phyloP scores from a whole-genome alignment of 192 early-diverging fungal genomes.

The Paraglomus brasilianum region DNA sequence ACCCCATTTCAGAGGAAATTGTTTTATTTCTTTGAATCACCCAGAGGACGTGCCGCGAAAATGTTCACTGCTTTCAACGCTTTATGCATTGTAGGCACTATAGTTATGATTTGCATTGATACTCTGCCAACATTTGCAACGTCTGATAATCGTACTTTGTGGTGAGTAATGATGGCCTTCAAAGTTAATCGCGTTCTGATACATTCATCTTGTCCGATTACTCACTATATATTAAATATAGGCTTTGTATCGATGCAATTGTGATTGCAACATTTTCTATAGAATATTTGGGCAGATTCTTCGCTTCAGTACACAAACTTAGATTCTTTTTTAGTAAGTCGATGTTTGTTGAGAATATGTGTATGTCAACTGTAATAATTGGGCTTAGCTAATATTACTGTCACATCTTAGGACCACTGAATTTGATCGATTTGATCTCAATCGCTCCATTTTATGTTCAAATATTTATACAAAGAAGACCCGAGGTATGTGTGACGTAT shows the following conservation, averaged over 20 bases:
- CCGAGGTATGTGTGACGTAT: not conserved
- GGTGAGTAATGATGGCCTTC: no score
- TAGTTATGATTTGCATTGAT: slow-evolving; percentile 13
- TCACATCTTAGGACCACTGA: not conserved
- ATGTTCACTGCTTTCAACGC: not conserved
- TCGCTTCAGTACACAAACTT: slow-evolving; percentile 5
- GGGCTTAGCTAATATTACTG: no score
- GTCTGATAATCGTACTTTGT: no score
- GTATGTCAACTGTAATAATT: no score
- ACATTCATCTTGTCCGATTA: no score
- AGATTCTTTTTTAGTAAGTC: slow-evolving; percentile 18
- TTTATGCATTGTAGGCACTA: not conserved
- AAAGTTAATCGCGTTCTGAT: no score
- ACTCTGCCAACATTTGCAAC: not conserved
- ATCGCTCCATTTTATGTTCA: slow-evolving; percentile 13
- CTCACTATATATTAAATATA: no score
- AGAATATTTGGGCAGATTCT: slow-evolving; percentile 23
- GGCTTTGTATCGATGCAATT: not conserved
- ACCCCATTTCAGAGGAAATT: slow-evolving; percentile 11
- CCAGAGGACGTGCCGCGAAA: not conserved
- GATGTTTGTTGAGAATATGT: not conserved
- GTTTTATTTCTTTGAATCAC: slow-evolving; percentile 30
- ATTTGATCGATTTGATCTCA: slow-evolving; percentile 8
- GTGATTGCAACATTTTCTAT: not conserved
- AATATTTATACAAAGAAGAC: not conserved